Base-by-base conservation (phyloP, 306 rosid species). In the Cicer arietinum region DNA sequence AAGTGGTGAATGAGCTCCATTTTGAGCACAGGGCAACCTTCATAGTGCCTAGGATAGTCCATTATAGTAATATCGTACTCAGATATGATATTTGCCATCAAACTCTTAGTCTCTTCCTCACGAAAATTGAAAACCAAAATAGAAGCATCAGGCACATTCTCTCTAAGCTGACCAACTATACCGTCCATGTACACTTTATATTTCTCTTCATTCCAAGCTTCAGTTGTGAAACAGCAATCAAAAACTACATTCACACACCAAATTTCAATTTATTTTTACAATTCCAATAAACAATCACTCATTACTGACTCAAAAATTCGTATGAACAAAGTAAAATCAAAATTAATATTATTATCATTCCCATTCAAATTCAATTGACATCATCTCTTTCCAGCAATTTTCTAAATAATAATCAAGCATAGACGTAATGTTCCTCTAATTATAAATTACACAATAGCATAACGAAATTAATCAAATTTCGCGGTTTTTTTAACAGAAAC, bases 1-100 rank as follows among this genome's bases (percentile, higher is more conserved):
- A 91, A 94, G 72, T 94, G 97, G 79, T 91, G 98, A 46, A 94
- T 72, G 74, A 94, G 81, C 87, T 94, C 98, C 87, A 91, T 86
- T 22, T 85, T 87, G 64, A 91, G 94, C 57, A 94, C 87, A 0
- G 96, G 96, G 64, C 90, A 86, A 45, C 98, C 92, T 84, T 91
- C 92, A 39, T 86, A 93, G 63, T 91, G 98, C 57, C 87, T 83
- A 10, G 98, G 98, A 73, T 93, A 93, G 74, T 93, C 98, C 97
- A 94, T 94, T 54, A 91, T 87, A 50, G 98, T 94, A 80, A 94
- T 87, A 37, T 90, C 96, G 76, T 83, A 84, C 84, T 91, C 92
- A 0, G 92, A 88, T 84, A 94, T 73, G 18, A 88, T 76, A 46
- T 84, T 81, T 7, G 85, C 84, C 89, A 90, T 77, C 76, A 75